These are phyloP conservation scores for Venturia asperata DNA, from an alignment of 2,329 filamentous ascomycete genomes.

Conservation along the genomic window DNA sequence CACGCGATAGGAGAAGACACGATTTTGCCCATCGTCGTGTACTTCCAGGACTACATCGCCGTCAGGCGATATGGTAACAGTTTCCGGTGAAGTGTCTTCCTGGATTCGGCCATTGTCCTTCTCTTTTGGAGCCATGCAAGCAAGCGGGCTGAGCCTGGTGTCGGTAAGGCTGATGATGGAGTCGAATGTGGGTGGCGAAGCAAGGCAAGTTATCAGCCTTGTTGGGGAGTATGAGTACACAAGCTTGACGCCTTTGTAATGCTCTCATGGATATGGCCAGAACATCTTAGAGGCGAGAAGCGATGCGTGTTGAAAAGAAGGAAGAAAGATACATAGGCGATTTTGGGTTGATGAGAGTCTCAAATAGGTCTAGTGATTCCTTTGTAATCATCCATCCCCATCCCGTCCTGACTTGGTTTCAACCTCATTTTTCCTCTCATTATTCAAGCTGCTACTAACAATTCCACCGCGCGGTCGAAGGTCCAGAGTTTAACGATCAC, in stretches of 20 bases:
- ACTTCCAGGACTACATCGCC: conserved; percentile 63
- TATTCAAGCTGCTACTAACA: too few relatives aligned
- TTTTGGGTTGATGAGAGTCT: neutral
- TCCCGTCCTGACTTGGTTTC: too few relatives aligned
- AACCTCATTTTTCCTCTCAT: too few relatives aligned
- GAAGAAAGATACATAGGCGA: neutral
- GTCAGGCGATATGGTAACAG: conserved; percentile 47
- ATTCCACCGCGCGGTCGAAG: too few relatives aligned
- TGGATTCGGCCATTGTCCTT: conserved; percentile 5
- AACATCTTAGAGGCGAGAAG: conserved; percentile 33
- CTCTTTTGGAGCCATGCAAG: conserved; percentile 9
- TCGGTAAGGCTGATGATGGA: conserved; percentile 11
- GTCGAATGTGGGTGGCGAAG: conserved; percentile 6
- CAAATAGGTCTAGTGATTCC: neutral
- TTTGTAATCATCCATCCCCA: neutral
- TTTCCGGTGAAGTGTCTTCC: conserved; percentile 20
- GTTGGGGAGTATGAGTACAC: neutral
- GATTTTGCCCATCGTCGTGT: conserved; percentile 53
- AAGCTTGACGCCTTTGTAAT: conserved; percentile 20
- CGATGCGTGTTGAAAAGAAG: neutral
- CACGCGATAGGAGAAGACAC: conserved; percentile 56
- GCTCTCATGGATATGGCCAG: conserved; percentile 44
- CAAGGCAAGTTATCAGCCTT: conserved; percentile 15
- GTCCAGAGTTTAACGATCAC: too few relatives aligned
- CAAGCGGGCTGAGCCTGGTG: neutral